phyloP scores from a whole-genome alignment of 1,284 basidiomycete genomes.

The Cryptococcus hybrid region DNA sequence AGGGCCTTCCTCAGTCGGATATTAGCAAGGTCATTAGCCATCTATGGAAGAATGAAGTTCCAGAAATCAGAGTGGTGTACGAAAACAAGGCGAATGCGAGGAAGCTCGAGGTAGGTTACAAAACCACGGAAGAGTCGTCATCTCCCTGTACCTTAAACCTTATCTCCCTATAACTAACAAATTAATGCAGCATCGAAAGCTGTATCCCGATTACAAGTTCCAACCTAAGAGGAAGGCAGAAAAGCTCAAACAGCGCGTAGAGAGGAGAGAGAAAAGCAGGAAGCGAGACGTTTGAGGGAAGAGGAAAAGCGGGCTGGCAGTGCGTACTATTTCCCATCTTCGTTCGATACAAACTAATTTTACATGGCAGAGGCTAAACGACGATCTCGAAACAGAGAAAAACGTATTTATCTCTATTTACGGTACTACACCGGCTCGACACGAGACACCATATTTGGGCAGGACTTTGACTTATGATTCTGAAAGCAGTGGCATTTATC shows the following conservation, averaged over 20 bases:
- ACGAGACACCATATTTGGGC: not conserved
- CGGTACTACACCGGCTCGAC: not conserved
- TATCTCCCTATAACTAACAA: not conserved
- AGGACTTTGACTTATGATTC: not conserved
- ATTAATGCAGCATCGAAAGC: slow-evolving; percentile 53
- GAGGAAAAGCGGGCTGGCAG: slow-evolving; percentile 8
- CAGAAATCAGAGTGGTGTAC: slow-evolving; percentile 59
- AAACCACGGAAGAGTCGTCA: too few species aligned
- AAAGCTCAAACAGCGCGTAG: slow-evolving; percentile 57
- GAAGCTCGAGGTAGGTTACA: slow-evolving; percentile 58
- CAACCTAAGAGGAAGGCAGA: slow-evolving; percentile 66
- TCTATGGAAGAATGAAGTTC: slow-evolving; percentile 66
- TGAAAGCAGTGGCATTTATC: not conserved
- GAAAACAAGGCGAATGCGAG: slow-evolving; percentile 65
- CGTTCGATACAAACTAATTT: not conserved
- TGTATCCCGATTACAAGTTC: slow-evolving; percentile 72
- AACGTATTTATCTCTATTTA: slow-evolving; percentile 7
- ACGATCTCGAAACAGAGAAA: not conserved
- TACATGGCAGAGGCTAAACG: slow-evolving; percentile 7
- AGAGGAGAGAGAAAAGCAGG: slow-evolving; percentile 38
- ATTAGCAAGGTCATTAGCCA: slow-evolving; percentile 68
- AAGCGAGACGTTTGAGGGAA: slow-evolving; percentile 26
- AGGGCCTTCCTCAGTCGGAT: slow-evolving; percentile 62
- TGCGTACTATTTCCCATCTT: slow-evolving; percentile 4
- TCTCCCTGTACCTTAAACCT: not conserved